Base-by-base conservation (phyloP, 225 moss, liverwort and hornwort species). In the Takakia lepidozioides region DNA sequence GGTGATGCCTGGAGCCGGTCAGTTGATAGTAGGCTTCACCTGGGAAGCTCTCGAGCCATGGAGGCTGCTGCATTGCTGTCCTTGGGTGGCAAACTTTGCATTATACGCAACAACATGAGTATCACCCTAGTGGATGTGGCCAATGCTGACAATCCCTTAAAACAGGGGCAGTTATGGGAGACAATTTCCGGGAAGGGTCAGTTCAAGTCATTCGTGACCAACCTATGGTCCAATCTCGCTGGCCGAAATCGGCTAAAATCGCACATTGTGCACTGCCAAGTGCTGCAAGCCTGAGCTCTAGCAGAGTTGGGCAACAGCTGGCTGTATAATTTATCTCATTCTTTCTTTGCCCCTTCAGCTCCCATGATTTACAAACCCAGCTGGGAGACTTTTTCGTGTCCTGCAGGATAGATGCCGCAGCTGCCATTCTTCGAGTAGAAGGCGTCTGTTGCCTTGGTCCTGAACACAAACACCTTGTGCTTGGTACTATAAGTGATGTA, bases 191-290 rank as follows among this genome's bases (percentile, higher is more conserved):
- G 93, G 19, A 95, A 90, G 69, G 93, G 93, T 46, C 93, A 95
- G 77, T 90, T 95, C 56, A 95, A 84, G 72, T 87, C 95, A 18
- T 95, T 95, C 63, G 95, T 95, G 61, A 87, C 90, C 61, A 95
- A 95, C 50, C 82, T 95, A 59, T 95, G 90, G 95, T 95, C 90
- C 63, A 95, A 84, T 64, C 79, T 95, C 62, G 90, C 95, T 48
- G 90, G 87, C 57, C 78, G 90, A 67, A 95, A 80, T 68, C 86
- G 95, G 56, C 67, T 90, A 26, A 95, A 90, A 52, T 90, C 86
- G 66, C 95, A 90, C 68, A 90, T 95, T 58, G 86, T 90, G 74
- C 95, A 95, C 67, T 95, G 95, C 72, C 95, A 95, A 84, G 90
- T 95, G 63, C 80, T 95, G 79, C 90, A 90, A 87, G 95, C 95